A percentile compares a stretch with the other conserved stretches of the same genome.
phyloP scores from a whole-genome alignment of 2,329 filamentous ascomycete genomes.

The Paramyrothecium roridum region DNA sequence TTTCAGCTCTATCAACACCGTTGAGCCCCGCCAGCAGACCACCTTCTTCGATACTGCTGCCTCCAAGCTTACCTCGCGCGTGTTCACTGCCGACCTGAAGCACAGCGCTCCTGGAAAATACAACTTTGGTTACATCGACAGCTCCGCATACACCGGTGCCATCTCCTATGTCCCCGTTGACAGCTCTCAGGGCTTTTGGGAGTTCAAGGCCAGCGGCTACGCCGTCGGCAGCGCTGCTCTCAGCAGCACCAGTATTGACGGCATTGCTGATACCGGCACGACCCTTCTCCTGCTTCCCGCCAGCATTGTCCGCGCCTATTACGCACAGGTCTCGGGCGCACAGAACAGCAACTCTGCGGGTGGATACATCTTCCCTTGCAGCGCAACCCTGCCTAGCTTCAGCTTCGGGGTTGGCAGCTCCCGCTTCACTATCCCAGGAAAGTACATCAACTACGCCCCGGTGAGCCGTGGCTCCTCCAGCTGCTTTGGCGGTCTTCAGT shows the following conservation, averaged over 20 bases:
- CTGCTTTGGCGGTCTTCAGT: constrained; percentile 67
- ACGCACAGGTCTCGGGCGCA: constrained; percentile 41
- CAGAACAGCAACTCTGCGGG: constrained; percentile 33
- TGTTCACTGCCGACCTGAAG: constrained; percentile 32
- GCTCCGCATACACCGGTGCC: constrained; percentile 49
- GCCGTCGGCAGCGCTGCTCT: constrained; percentile 25
- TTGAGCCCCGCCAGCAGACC: constrained; percentile 34
- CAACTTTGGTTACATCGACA: constrained; percentile 53
- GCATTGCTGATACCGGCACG: constrained; percentile 58
- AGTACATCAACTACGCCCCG: constrained; percentile 49
- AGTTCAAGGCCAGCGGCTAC: constrained; percentile 37
- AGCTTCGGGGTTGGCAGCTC: constrained; percentile 50
- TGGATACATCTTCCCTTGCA: constrained; percentile 46
- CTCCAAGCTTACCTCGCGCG: constrained; percentile 19
- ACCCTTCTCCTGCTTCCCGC: constrained; percentile 60
- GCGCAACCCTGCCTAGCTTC: constrained; percentile 42
- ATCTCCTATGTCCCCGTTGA: constrained; percentile 57
- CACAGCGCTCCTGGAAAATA: constrained; percentile 56
- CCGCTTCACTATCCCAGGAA: constrained; percentile 44
- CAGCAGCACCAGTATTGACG: constrained; percentile 25
- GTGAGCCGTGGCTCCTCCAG: constrained; percentile 38
- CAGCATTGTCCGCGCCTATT: constrained; percentile 46
- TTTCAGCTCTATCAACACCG: constrained; percentile 39
- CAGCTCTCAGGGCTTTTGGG: constrained; percentile 60
- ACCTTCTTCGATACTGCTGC: constrained; percentile 34